Evolutionary conservation across 148 eudicot species (phyloP).

Genomic region (Heliamphora exappendiculata): DNA sequence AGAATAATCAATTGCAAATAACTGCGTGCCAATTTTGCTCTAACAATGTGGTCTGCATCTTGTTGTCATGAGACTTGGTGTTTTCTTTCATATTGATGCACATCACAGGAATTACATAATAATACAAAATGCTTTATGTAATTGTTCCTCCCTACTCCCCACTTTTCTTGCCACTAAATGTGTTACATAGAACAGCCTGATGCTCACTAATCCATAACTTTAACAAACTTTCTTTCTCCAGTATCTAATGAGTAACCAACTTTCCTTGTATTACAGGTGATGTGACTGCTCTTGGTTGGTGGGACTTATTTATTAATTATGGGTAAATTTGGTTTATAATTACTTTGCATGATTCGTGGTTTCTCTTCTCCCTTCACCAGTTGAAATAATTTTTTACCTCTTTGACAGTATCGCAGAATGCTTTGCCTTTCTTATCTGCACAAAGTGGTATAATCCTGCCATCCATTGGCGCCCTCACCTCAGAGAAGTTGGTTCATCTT

Average conservation of each 20-base stretch:
- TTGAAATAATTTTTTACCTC: not conserved
- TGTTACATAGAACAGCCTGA: not conserved
- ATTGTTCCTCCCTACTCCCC: too few species aligned
- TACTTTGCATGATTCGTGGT: not conserved
- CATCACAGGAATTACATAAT: not conserved
- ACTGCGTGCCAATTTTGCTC: not conserved
- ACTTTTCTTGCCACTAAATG: not conserved
- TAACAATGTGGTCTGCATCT: not conserved
- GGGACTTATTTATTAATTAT: slow-evolving; percentile 43
- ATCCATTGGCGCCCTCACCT: slow-evolving; percentile 27
- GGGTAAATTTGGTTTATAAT: slow-evolving; percentile 22
- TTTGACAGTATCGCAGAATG: slow-evolving; percentile 37
- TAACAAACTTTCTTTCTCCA: not conserved
- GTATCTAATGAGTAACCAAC: not conserved
- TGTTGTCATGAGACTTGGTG: not conserved
- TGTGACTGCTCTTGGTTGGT: slow-evolving; percentile 40
- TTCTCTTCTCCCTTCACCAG: not conserved
- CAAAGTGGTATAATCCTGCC: slow-evolving; percentile 45
- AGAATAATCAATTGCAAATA: not conserved
- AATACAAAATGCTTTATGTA: not conserved
- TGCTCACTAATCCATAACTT: not conserved
- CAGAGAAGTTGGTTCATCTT: slow-evolving; percentile 22
- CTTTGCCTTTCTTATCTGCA: slow-evolving; percentile 43
- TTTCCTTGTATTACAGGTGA: slow-evolving; percentile 26
- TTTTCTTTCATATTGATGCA: not conserved